phyloP scores from a whole-genome alignment of 768 basidiomycete species.

The Termitomyces sp. region DNA sequence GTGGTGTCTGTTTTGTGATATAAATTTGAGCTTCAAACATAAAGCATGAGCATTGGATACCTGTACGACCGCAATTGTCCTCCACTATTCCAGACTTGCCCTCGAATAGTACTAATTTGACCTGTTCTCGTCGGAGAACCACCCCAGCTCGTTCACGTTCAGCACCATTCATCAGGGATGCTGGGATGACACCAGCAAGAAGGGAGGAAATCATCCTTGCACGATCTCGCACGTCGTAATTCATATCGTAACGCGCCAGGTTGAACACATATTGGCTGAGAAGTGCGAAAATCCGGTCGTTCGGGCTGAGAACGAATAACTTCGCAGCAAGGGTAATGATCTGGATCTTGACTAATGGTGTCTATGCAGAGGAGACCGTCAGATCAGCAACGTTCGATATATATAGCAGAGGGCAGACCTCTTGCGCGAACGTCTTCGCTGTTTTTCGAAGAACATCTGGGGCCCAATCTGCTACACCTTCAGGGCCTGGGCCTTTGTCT shows the following conservation, averaged over 20 bases:
- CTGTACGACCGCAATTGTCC: slow-evolving; percentile 28
- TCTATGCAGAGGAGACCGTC: slow-evolving; percentile 28
- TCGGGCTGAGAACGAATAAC: slow-evolving; percentile 63
- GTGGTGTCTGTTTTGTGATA: slow-evolving; percentile 27
- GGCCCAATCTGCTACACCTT: slow-evolving; percentile 71
- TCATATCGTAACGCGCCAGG: slow-evolving; percentile 81
- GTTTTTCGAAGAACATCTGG: slow-evolving; percentile 85
- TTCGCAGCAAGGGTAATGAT: slow-evolving; percentile 84
- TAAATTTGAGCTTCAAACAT: not conserved
- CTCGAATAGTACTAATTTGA: slow-evolving; percentile 71
- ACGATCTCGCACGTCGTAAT: slow-evolving; percentile 90
- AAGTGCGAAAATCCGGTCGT: slow-evolving; percentile 40
- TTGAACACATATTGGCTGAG: slow-evolving; percentile 71
- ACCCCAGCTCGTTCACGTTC: slow-evolving; percentile 58
- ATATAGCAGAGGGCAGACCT: slow-evolving; percentile 39
- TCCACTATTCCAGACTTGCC: slow-evolving; percentile 53
- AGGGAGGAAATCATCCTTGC: slow-evolving; percentile 74
- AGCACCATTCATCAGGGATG: slow-evolving; percentile 26
- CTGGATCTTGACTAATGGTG: slow-evolving; percentile 71
- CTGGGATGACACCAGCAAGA: slow-evolving; percentile 43
- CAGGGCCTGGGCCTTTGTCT: slow-evolving; percentile 30
- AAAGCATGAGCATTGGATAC: slow-evolving; percentile 15
- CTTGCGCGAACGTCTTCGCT: slow-evolving; percentile 64
- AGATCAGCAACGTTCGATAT: not conserved
- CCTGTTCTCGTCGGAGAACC: slow-evolving; percentile 76